Base-by-base conservation (phyloP, 495 filamentous ascomycete genomes). In the Copromyces sp. region DNA sequence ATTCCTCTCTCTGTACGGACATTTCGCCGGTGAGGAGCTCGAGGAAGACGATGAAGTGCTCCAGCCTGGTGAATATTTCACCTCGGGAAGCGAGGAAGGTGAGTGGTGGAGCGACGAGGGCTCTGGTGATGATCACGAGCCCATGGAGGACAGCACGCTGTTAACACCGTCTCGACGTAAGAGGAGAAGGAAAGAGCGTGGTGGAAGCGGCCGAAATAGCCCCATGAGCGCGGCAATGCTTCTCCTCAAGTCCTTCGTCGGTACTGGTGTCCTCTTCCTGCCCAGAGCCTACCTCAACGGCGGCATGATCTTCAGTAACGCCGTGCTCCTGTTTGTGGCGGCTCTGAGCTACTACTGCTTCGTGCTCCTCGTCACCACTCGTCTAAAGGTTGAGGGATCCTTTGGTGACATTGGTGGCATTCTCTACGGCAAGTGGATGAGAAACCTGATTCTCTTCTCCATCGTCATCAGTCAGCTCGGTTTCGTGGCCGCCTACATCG, bases 401-500 rank as follows among this genome's bases (percentile, higher is more conserved):
- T 99, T 97, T 83, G 95, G 95, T 85, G 95, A 98, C 76, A 97
- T 99, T 76, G 95, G 96, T 70, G 94, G 92, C 29, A 88, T 92
- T 61, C 83, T 98, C n/a, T 98, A 93, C 79, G 95, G 95, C 68
- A 92, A 90, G 72, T 91, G 90, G 86, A 92, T 99, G 92, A 87
- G 95, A 73, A 86, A 86, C 59, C 85, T 97, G 69, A 98, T 99
- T 77, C 89, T 98, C 41, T 84, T 85, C 35, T 98, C 95, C 1
- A 95, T 99, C 75, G 94, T 98, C 39, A 85, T 98, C 75, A 96
- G 92, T 78, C 95, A 99, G 80, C 86, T 99, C 68, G 95, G 95
- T 41, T 99, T 99, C 78, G 92, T 97, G 5, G 90, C 93, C 8
- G 95, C 95, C n/a, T 98, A 98, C 81, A 98, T 97, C 74, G 95